Evolutionary conservation across 305 asterid genomes (phyloP), one percentile per base, ranked within the genome.

Genomic region (Euphrasia arctica): DNA sequence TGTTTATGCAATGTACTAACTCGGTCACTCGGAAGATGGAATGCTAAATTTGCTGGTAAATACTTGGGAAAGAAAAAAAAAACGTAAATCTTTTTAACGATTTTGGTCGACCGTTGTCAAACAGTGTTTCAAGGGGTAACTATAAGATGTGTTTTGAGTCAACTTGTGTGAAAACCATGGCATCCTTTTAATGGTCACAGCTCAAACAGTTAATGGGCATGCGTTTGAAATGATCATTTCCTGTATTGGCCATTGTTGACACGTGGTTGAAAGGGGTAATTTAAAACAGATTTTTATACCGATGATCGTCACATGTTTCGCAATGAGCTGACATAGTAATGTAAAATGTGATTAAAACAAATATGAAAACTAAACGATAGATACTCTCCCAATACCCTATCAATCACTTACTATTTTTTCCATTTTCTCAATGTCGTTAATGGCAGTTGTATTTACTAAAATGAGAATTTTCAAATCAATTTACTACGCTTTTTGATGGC

Each of bases 1-100:
- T 50, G 41, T 66, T 57, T 49, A 31, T 62, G 65, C 41, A 59
- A 43, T 68, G 50, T 57, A 60, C 34, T 27, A 32, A 47, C 63
- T 64, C 39, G 13, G 27, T 0, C 27, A 25, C 27, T 25, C 27
- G 27, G 27, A 25, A 25, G 27, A 25, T 25, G 27, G 55, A 39
- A 39, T 39, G 43, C 9, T 6, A 7, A 1, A 39, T 56, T 39
- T 58, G 41, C 34, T 49, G 2, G 50, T 39, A 12, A 64, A 13
- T 51, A 34, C 31, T 11, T 54, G 62, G 43, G 25, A 2, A 10
- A 14, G 32, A 29, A 41, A n/a, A 2, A n/a, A 2, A 10, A 43
- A 54, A 45, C 5, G 29, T 2, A 13, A 10, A 0, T 13, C 7
- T 54, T 54, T 25, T 51, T 5, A 51, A 51, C 10, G 56, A 25